Base-by-base conservation (phyloP, 2,329 filamentous ascomycete species). In the Eutypa lata region DNA sequence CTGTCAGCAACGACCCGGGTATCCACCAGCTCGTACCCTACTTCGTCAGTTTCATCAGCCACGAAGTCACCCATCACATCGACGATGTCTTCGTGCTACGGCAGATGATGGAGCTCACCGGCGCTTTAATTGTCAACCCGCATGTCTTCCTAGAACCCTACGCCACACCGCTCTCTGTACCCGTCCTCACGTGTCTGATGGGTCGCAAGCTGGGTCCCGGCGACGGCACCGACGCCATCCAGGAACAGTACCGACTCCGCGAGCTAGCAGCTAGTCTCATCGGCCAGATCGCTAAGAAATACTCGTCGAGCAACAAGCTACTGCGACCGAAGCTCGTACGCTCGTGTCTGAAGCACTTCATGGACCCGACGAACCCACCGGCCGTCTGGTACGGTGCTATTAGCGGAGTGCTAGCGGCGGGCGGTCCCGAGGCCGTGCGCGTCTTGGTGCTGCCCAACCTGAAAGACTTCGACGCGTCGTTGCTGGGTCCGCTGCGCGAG, bases 11-110 rank as follows among this genome's bases (percentile, higher is more conserved):
- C 53, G 94, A 99, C 66, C 91, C 94, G 0, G 93, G 93, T 37
- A 82, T 97, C 38, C 94, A 99, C 68, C 94, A 99, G 72, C 83
- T 99, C 10, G 86, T 96, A 26, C 94, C 94, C 0, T 99, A 99
- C 73, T 97, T 97, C 64, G 88, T 96, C 54, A 91, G 95, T 69
- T 97, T 96, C 70, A 89, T 97, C 64, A 88, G 91, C 19, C 93
- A 97, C 69, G 94, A 96, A 71, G 91, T 99, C 48, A 97, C 94
- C 1, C 94, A 99, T 70, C 89, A 87, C 61, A 81, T 96, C 59
- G 92, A 96, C 72, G 90, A 96, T 69, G 81, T 92, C 2, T 97
- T 97, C 68, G 84, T 91, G 5, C 79, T 99, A 21, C 87, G 86
- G 19, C 91, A 95, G 69, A 94, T 96, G 84, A 93, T 99, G 88